Evolutionary conservation across 495 filamentous ascomycete species (phyloP).

Genomic region (Pseudoneurospora amorphoporcata): DNA sequence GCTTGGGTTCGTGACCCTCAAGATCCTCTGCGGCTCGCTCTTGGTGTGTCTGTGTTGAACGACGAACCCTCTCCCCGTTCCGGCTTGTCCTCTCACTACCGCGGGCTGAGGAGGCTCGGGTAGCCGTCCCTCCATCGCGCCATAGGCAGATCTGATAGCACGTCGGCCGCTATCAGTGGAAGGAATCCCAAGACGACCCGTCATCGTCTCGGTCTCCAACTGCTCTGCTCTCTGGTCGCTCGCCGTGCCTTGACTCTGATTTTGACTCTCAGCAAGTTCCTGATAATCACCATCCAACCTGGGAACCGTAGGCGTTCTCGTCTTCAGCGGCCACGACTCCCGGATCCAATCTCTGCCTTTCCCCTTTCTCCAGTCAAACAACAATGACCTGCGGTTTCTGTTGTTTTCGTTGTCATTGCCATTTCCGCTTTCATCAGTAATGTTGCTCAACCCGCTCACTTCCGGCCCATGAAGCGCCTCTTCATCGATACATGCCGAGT

Average conservation of each 20-base stretch:
- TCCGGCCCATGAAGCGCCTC: conserved; percentile 33
- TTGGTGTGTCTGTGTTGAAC: neutral
- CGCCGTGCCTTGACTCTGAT: neutral
- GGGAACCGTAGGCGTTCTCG: conserved; percentile 12
- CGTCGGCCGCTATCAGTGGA: neutral
- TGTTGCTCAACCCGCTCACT: conserved; percentile 10
- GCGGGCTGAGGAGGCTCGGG: neutral
- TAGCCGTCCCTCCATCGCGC: neutral
- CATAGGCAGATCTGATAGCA: neutral
- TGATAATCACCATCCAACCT: conserved; percentile 1
- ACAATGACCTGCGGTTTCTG: conserved; percentile 1
- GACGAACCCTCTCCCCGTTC: neutral
- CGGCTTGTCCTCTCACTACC: neutral
- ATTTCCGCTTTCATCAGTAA: conserved; percentile 2
- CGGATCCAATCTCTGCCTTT: neutral
- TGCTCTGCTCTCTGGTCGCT: neutral
- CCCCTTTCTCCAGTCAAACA: neutral
- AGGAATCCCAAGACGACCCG: neutral
- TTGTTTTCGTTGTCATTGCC: neutral
- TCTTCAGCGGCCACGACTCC: conserved; percentile 12
- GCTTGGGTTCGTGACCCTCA: neutral
- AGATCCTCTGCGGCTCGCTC: neutral
- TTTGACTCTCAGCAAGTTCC: neutral
- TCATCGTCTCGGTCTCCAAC: neutral
- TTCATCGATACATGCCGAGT: conserved; percentile 31